Evolutionary conservation across 2,329 filamentous ascomycete species (phyloP).

Genomic region (Periconia macrospinosa): DNA sequence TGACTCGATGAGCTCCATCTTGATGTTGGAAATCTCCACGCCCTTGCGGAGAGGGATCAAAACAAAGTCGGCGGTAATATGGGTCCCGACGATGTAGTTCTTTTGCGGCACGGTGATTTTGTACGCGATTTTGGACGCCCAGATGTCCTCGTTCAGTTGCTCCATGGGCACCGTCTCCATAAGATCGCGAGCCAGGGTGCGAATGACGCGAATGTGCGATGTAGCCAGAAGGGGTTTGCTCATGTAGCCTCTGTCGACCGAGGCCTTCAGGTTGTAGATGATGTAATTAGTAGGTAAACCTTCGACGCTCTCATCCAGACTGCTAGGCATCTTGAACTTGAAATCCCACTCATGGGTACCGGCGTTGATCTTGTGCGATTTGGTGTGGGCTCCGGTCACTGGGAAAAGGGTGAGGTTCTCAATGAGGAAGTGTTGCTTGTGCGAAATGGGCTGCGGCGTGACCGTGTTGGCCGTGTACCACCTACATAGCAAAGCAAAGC

Average conservation of each 20-base stretch:
- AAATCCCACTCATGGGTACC: slow-evolving; percentile 55
- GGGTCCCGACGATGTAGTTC: slow-evolving; percentile 90
- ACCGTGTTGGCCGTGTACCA: slow-evolving; percentile 43
- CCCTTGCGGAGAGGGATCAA: slow-evolving; percentile 89
- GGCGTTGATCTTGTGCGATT: slow-evolving; percentile 53
- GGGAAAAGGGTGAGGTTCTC: slow-evolving; percentile 50
- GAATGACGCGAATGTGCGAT: slow-evolving; percentile 60
- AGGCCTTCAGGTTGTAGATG: slow-evolving; percentile 88
- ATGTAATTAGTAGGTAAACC: slow-evolving; percentile 84
- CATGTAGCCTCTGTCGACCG: slow-evolving; percentile 83
- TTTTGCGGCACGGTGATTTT: slow-evolving; percentile 92
- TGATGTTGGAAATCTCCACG: slow-evolving; percentile 79
- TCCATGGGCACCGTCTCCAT: slow-evolving; percentile 63
- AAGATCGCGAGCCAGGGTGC: slow-evolving; percentile 62
- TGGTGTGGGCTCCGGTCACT: slow-evolving; percentile 41
- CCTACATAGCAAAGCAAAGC: slow-evolving; percentile 16
- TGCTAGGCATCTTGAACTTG: slow-evolving; percentile 50
- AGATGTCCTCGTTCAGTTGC: slow-evolving; percentile 86
- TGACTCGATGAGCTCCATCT: slow-evolving; percentile 74
- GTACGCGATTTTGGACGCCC: slow-evolving; percentile 97
- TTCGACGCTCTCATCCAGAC: slow-evolving; percentile 81
- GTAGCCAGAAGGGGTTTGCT: slow-evolving; percentile 81
- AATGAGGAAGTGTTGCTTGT: slow-evolving; percentile 52
- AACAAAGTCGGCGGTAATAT: slow-evolving; percentile 79
- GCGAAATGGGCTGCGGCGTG: slow-evolving; percentile 46